Conservation (phyloP, 2,329 filamentous ascomycete species). For the Zymoseptoria tritici region DNA sequence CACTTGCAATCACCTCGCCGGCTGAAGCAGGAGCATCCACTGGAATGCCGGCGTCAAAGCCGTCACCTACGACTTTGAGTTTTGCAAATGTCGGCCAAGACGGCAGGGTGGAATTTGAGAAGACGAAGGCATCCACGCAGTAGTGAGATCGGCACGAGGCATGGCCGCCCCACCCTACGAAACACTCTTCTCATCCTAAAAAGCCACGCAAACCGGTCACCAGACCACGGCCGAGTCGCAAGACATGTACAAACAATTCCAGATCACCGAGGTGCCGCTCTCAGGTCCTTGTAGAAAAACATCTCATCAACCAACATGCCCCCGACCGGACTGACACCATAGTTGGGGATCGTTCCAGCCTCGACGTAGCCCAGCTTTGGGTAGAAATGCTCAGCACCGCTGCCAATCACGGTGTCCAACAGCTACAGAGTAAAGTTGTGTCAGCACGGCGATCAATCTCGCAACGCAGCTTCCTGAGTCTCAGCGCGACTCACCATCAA, state of each 20-base stretch:
- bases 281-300: constrained; percentile 55
- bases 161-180: not conserved
- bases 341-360: constrained; percentile 50
- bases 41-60: constrained; percentile 10
- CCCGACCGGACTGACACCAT: constrained; percentile 41
- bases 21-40: constrained; percentile 22
- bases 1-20: constrained; percentile 36
- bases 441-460: not conserved
- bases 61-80: constrained; percentile 25
- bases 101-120: constrained; percentile 29
- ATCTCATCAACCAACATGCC: constrained; percentile 45
- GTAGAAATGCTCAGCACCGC: constrained; percentile 48
- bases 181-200: not conserved
- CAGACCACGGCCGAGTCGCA: not conserved
- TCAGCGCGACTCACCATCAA: constrained; percentile 43
- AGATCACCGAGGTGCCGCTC: not conserved
- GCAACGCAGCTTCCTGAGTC: not conserved
- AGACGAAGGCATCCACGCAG: not conserved
- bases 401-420: constrained; percentile 48
- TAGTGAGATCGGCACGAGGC: not conserved
- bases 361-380: constrained; percentile 50
- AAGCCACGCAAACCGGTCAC: not conserved
- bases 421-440: constrained; percentile 30
- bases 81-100: constrained; percentile 28
- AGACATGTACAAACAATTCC: not conserved